Conservation (phyloP, 2,329 filamentous ascomycete species). For the Pseudopithomyces maydicus region DNA sequence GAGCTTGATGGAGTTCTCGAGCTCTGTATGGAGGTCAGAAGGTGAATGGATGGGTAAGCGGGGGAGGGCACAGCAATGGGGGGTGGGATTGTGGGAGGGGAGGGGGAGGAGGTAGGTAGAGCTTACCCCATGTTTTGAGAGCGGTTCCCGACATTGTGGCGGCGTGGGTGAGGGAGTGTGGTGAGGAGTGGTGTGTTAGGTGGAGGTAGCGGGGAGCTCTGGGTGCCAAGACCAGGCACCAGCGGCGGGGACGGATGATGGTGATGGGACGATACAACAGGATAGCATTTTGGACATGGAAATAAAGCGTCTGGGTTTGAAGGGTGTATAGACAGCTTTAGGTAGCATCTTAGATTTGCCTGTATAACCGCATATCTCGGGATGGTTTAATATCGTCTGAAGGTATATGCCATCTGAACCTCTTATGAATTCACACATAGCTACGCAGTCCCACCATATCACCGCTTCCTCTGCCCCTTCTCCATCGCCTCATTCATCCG, state of each 20-base stretch:
- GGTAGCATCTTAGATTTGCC: too few species aligned
- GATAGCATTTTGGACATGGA: too few species aligned
- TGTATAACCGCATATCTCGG: not conserved
- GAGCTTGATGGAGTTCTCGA: conserved; percentile 80
- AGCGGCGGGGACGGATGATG: conserved; percentile 7
- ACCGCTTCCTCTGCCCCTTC: conserved; percentile 27
- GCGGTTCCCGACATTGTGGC: conserved; percentile 37
- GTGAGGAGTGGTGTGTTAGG: conserved; percentile 12
- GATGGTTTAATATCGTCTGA: not conserved
- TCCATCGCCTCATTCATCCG: conserved; percentile 69
- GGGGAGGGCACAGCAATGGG: not conserved
- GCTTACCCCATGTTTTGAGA: conserved; percentile 45
- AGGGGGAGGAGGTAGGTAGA: not conserved
- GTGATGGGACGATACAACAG: not conserved
- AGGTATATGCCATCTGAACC: not conserved
- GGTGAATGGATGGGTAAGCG: conserved; percentile 17
- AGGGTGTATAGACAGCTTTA: too few species aligned
- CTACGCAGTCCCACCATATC: conserved; percentile 5
- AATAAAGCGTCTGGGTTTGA: too few species aligned
- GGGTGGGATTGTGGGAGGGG: not conserved
- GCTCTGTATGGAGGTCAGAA: conserved; percentile 63
- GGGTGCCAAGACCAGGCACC: conserved; percentile 34
- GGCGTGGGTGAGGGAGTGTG: not conserved
- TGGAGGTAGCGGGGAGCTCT: conserved; percentile 18
- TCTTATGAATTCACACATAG: not conserved